Conservation (phyloP, 768 basidiomycete species). For the Trichaptum fuscoviolaceum region DNA sequence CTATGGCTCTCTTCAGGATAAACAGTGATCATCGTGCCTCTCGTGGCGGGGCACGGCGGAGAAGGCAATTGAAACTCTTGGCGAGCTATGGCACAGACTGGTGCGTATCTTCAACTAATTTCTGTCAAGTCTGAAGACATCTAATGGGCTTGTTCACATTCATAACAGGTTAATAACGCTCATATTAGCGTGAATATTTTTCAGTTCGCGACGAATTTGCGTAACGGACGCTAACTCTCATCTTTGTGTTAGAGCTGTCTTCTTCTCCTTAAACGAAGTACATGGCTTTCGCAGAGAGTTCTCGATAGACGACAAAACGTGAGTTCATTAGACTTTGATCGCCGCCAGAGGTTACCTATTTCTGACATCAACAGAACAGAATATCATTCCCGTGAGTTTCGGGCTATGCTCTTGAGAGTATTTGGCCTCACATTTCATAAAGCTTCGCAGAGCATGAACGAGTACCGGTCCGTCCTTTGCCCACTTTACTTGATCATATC, state of each 20-base stretch:
- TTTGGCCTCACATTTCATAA: slow-evolving; percentile 5
- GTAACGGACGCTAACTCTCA: neutral
- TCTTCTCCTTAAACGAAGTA: slow-evolving; percentile 60
- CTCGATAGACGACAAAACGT: slow-evolving; percentile 75
- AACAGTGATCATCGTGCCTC: neutral
- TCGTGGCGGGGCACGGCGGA: neutral
- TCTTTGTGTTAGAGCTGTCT: slow-evolving; percentile 40
- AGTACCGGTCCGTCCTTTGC: slow-evolving; percentile 51
- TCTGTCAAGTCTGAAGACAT: neutral
- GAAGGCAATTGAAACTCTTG: neutral
- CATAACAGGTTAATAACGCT: slow-evolving; percentile 60
- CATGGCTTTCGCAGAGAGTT: slow-evolving; percentile 74
- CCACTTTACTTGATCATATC: slow-evolving; percentile 10
- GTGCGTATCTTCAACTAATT: slow-evolving; percentile 33
- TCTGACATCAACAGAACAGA: slow-evolving; percentile 21
- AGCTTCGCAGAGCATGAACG: slow-evolving; percentile 75
- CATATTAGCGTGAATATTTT: slow-evolving; percentile 49
- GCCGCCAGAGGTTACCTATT: slow-evolving; percentile 3
- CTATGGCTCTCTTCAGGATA: neutral
- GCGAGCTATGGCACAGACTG: slow-evolving; percentile 68
- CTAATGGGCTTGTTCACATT: slow-evolving; percentile 3
- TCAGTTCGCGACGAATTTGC: neutral
- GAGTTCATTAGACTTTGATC: slow-evolving; percentile 22
- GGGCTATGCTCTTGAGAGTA: neutral
- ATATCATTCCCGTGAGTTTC: slow-evolving; percentile 33